Evolutionary conservation across 192 early-diverging fungal species (phyloP), one percentile per base, ranked within the genome.

Genomic region (Umbelopsis ramanniana): DNA sequence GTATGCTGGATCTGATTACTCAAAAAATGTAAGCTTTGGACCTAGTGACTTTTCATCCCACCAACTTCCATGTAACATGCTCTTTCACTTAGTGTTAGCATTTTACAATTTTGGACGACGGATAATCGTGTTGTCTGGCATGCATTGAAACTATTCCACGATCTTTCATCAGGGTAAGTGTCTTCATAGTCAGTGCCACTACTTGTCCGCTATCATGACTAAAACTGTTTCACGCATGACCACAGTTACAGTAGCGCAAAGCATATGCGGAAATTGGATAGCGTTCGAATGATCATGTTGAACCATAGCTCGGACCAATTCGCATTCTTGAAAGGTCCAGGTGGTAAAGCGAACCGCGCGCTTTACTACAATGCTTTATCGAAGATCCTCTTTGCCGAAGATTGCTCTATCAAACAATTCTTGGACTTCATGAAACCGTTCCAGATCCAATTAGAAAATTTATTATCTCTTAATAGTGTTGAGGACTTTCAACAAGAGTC

Each of bases 341-440:
- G 81, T 24, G 90, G 91, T 53, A 83, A 81, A 70, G 86, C 88
- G 45, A 84, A 83, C 63, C 87, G 93, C 6, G 82, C 89, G 73
- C 69, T 82, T 23, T 97, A 95, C 77, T 97, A 96, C 69, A 83
- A 85, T 19, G 89, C 93, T 9, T 83, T 97, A 57, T 89, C 90
- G 24, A 89, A 89, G 29, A 76, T 95, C 11, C 82, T 96, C 46
- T 94, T 95, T 68, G 79, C 88, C 0, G 89, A 91, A 19, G 90
- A 93, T 48, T 79, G 83, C 23, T 70, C 80, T 23, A 82, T 88
- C 29, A 72, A 74, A 7, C 87, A 86, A 68, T 94, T 93, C 76
- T 81, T 87, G 54, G 82, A 86, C 38, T 95, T 96, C 74, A 83
- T 93, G 73, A 87, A 81, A 53, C 93, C 92, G 0, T 95, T 91